Base-by-base conservation (phyloP, 768 basidiomycete genomes). In the Kwoniella mangroviensis region DNA sequence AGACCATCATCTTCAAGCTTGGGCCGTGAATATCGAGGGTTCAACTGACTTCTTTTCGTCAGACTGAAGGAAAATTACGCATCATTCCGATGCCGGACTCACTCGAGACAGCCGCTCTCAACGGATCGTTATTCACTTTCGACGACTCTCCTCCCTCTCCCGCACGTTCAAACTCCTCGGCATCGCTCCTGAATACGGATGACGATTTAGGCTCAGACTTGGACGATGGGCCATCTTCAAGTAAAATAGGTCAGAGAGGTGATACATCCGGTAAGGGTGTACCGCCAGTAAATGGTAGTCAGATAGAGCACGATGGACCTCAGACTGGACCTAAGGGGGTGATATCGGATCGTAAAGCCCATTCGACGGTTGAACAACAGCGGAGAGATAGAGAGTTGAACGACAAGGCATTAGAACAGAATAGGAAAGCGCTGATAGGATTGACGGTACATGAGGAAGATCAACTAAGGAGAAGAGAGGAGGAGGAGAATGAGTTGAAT, bases 291-390 rank as follows among this genome's bases (percentile, higher is more conserved):
- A 56, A n/a, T 34, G 17, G 56, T 49, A 40, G 24, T 10, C 34
- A 42, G 15, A 41, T 65, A 12, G 73, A 67, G 34, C 68, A 68
- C 54, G 69, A 67, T 54, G 75, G 73, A 21, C 55, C 69, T 12
- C 69, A 71, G 26, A 78, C 79, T 15, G 77, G 79, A 61, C 67
- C 70, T 1, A 78, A 80, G 53, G 79, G 77, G 19, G 77, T 80
- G 3, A 71, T 80, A 3, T 51, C 56, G 15, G 77, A 80, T 73
- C 70, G 73, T 7, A 54, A 59, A 63, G 70, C 72, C 4, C 49
- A 55, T n/a, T 40, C 68, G 3, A 53, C 53, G 1, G 21, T 24
- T n/a, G 19, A 59, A 15, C 51, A 40, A 13, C 13, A 55, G 3
- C 12, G 19, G 17, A 17, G 54, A 15, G 59, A 67, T 21, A 41